A percentile compares a stretch with the other conserved stretches of the same genome.
Conservation (phyloP, 495 filamentous ascomycete species). For the Tuber microsphaerosporum region DNA sequence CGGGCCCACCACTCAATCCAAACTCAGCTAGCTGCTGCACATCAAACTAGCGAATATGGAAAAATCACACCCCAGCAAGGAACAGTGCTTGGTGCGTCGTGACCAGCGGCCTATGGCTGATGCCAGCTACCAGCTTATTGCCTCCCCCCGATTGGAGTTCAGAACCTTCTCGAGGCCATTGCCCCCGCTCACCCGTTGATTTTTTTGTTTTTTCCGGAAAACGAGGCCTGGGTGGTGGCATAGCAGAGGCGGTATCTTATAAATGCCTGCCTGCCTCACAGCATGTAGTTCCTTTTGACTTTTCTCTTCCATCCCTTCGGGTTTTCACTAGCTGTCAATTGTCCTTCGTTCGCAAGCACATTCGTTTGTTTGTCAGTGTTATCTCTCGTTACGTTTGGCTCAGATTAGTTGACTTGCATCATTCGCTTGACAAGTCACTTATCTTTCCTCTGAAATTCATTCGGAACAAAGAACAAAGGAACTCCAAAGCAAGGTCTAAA, state of each 20-base stretch:
- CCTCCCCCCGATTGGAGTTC: conserved; percentile 1
- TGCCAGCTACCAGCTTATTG: neutral
- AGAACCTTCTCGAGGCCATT: neutral
- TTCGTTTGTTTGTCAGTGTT: conserved; percentile 31
- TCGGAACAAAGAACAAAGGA: conserved; percentile 11
- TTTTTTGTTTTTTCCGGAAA: conserved; percentile 21
- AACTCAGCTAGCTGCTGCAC: neutral
- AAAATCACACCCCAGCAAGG: neutral
- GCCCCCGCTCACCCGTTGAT: conserved; percentile 8
- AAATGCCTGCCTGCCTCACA: neutral
- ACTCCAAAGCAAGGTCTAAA: neutral
- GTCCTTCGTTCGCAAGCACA: conserved; percentile 31
- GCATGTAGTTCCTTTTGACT: neutral
- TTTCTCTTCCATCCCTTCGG: conserved; percentile 18
- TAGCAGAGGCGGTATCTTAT: neutral
- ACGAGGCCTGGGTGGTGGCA: neutral
- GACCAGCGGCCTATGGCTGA: neutral
- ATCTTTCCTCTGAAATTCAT: conserved; percentile 4
- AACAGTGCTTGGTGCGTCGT: neutral
- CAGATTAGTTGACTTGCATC: conserved; percentile 24
- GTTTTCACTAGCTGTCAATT: conserved; percentile 19
- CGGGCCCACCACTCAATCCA: neutral
- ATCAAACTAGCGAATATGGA: neutral
- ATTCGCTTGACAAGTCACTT: conserved; percentile 24
- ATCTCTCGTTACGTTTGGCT: conserved; percentile 24